Percentiles rank a stretch among this genome's conserved stretches.
Conservation (phyloP, 2,329 filamentous ascomycete genomes). For the Botryotinia calthae region DNA sequence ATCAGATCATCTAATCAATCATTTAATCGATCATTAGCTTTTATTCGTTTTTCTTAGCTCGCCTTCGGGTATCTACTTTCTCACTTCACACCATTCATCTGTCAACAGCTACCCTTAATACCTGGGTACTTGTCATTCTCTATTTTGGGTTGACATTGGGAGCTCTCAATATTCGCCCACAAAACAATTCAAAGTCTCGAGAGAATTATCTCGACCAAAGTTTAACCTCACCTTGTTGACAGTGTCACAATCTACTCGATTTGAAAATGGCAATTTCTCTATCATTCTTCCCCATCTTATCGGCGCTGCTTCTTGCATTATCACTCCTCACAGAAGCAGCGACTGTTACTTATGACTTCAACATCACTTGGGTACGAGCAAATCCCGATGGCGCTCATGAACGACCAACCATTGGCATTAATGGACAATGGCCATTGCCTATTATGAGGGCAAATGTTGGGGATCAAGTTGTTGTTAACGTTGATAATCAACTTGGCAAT, state of each 20-base stretch:
- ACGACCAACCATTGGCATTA: conserved; percentile 72
- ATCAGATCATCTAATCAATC: conserved; percentile 21
- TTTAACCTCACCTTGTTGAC: background rate
- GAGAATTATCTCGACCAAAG: background rate
- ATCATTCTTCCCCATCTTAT: conserved; percentile 43
- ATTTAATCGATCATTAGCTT: conserved; percentile 38
- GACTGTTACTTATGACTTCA: conserved; percentile 61
- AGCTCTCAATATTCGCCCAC: background rate
- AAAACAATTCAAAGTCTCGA: background rate
- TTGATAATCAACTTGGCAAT: conserved; percentile 47
- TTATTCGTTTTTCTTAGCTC: conserved; percentile 27
- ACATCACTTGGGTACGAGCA: conserved; percentile 67
- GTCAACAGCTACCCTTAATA: background rate
- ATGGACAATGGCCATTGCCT: conserved; percentile 72
- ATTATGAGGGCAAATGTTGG: conserved; percentile 60
- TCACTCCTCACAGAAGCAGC: conserved; percentile 42
- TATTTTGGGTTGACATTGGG: background rate
- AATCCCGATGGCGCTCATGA: conserved; percentile 67
- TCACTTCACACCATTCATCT: background rate
- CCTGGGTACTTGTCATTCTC: background rate
- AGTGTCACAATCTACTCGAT: background rate
- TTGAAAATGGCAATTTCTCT: conserved; percentile 44
- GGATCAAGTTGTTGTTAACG: conserved; percentile 48
- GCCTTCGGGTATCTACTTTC: conserved; percentile 35
- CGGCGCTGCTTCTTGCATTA: conserved; percentile 33